Conservation (phyloP, 495 filamentous ascomycete species). For the Lindgomyces ingoldianus region DNA sequence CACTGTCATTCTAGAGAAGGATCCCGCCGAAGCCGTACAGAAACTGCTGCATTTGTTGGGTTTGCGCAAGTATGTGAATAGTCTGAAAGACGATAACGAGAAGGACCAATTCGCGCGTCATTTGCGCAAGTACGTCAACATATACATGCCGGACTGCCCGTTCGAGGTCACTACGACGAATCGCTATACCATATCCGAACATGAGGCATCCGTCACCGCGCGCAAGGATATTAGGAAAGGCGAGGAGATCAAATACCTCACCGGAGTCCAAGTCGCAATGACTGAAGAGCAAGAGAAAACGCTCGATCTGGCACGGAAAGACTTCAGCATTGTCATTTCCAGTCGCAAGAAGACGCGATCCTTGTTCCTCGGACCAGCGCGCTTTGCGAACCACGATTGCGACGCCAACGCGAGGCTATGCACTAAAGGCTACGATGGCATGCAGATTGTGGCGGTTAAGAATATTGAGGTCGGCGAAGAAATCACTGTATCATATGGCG, state of each 20-base stretch:
- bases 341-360: slow-evolving; percentile 84
- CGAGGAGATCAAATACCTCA: slow-evolving; percentile 85
- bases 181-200: slow-evolving; percentile 85
- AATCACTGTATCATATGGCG: slow-evolving; percentile 92
- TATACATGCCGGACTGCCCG: slow-evolving; percentile 88
- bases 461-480: slow-evolving; percentile 87
- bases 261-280: slow-evolving; percentile 85
- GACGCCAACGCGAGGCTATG: slow-evolving; percentile 84
- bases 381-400: slow-evolving; percentile 98
- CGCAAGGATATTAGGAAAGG: slow-evolving; percentile 74
- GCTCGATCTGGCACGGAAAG: slow-evolving; percentile 73
- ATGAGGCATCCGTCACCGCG: slow-evolving; percentile 87
- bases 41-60: slow-evolving; percentile 70
- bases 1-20: slow-evolving; percentile 72
- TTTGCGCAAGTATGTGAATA: slow-evolving; percentile 67
- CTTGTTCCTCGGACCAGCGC: slow-evolving; percentile 89
- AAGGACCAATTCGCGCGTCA: slow-evolving; percentile 86
- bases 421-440: slow-evolving; percentile 78
- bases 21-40: slow-evolving; percentile 64
- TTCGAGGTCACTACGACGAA: slow-evolving; percentile 95
- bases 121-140: slow-evolving; percentile 85
- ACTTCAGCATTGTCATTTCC: slow-evolving; percentile 96
- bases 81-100: slow-evolving; percentile 71
- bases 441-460: slow-evolving; percentile 77
- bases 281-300: slow-evolving; percentile 85